These are phyloP conservation scores for Lathyrus oleraceus DNA, from an alignment of 306 rosid genomes.

Conservation along the genomic window DNA sequence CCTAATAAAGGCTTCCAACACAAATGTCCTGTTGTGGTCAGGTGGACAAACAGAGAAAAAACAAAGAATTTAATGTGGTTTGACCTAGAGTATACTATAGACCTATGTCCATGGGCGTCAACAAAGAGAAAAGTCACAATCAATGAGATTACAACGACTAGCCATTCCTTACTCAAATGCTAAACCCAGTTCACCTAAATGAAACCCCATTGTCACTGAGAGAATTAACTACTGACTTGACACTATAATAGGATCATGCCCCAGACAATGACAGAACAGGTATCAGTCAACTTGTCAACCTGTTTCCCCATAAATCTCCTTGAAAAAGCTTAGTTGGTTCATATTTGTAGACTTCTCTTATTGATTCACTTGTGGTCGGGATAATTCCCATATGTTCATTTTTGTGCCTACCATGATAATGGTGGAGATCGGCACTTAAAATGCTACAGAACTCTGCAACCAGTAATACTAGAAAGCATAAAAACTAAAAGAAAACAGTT, in stretches of 20 bases:
- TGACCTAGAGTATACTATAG: constrained; percentile 5
- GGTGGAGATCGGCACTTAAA: constrained; percentile 11
- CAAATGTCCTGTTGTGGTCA: constrained; percentile 4
- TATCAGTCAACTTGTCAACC: constrained; percentile 5
- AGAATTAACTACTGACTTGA: not conserved
- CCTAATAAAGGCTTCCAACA: constrained; percentile 22
- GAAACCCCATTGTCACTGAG: not conserved
- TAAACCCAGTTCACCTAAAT: not conserved
- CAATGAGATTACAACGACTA: constrained; percentile 15
- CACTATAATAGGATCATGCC: constrained; percentile 8
- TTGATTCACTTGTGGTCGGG: not conserved
- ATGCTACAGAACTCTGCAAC: constrained; percentile 2
- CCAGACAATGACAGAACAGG: not conserved
- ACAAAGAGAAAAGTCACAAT: not conserved
- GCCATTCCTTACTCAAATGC: not conserved
- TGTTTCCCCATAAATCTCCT: constrained; percentile 20
- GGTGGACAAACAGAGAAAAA: constrained; percentile 8
- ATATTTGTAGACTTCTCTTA: not conserved
- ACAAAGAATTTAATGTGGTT: not conserved
- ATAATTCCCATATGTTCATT: not conserved
- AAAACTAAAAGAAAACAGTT: constrained; percentile 23
- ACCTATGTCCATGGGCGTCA: constrained; percentile 9
- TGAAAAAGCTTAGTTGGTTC: constrained; percentile 17
- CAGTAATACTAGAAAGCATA: constrained; percentile 1
- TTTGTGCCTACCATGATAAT: constrained; percentile 10